A percentile compares a stretch with the other conserved stretches of the same genome.
Evolutionary conservation across 73 alveolate genomes (phyloP).

Genomic region (Blepharisma japonicum): DNA sequence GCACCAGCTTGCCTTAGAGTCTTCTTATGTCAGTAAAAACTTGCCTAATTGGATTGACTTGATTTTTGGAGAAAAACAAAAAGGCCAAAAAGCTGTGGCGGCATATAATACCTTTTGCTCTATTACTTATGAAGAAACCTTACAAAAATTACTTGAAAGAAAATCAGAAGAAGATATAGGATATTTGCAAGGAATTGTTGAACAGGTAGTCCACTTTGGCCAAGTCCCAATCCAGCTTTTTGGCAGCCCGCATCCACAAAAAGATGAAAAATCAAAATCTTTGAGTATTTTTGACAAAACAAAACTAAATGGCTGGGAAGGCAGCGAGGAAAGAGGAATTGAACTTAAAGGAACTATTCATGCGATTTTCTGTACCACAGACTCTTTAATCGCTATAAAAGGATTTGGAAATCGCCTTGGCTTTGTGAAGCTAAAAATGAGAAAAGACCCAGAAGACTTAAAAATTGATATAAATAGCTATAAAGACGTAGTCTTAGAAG

Average conservation of each 20-base stretch:
- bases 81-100: conserved; percentile 83
- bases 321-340: no score
- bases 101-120: conserved; percentile 64
- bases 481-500: background rate
- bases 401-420: no score
- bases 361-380: no score
- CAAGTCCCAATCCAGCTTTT: conserved; percentile 19
- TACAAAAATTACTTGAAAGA: background rate
- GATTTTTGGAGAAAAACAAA: conserved; percentile 82
- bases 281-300: background rate
- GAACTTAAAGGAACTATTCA: no score
- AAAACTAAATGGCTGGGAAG: background rate
- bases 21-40: conserved; percentile 58
- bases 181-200: background rate
- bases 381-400: no score
- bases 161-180: background rate
- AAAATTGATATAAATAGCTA: no score
- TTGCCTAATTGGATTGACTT: conserved; percentile 82
- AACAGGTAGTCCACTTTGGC: conserved; percentile 27
- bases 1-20: conserved; percentile 76
- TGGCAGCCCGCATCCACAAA: background rate
- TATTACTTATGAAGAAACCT: conserved; percentile 79
- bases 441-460: no score
- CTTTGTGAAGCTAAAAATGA: no score
- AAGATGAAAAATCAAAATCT: background rate